Evolutionary conservation across 352 stramenopile genomes (phyloP).

Genomic region (Phytophthora pinifolia): DNA sequence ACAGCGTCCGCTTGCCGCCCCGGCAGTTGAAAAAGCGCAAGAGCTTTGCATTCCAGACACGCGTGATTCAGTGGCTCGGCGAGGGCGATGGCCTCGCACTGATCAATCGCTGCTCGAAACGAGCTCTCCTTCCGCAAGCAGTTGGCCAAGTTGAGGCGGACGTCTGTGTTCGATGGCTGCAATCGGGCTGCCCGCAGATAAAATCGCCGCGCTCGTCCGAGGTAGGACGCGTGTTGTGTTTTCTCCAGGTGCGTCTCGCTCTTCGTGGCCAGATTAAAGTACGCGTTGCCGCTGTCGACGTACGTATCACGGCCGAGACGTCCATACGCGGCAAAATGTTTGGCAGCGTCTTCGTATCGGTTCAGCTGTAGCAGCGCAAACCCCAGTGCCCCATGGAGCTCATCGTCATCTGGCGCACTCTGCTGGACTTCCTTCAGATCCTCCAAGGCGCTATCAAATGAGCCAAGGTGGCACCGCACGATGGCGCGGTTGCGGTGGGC

Average conservation of each 20-base stretch:
- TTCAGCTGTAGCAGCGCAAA: slow-evolving; percentile 72
- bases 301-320: slow-evolving; percentile 63
- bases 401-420: slow-evolving; percentile 65
- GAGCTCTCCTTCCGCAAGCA: slow-evolving; percentile 56
- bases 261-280: slow-evolving; percentile 65
- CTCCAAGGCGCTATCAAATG: slow-evolving; percentile 54
- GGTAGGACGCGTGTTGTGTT: slow-evolving; percentile 36
- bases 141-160: slow-evolving; percentile 71
- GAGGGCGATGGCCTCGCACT: slow-evolving; percentile 51
- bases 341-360: slow-evolving; percentile 65
- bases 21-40: slow-evolving; percentile 56
- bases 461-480: slow-evolving; percentile 49
- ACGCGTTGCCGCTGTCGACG: slow-evolving; percentile 72
- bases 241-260: slow-evolving; percentile 37
- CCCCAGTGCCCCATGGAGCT: slow-evolving; percentile 61
- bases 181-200: slow-evolving; percentile 64
- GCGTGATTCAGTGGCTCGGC: slow-evolving; percentile 51
- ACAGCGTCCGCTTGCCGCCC: slow-evolving; percentile 39
- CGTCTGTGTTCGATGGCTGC: slow-evolving; percentile 57
- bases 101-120: slow-evolving; percentile 42
- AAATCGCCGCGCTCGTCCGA: slow-evolving; percentile 62
- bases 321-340: slow-evolving; percentile 63
- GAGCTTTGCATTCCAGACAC: slow-evolving; percentile 57
- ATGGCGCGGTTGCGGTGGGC: slow-evolving; percentile 71
- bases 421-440: slow-evolving; percentile 74